Conservation (phyloP, 1,284 basidiomycete species). For the Hortiboletus rubellus region DNA sequence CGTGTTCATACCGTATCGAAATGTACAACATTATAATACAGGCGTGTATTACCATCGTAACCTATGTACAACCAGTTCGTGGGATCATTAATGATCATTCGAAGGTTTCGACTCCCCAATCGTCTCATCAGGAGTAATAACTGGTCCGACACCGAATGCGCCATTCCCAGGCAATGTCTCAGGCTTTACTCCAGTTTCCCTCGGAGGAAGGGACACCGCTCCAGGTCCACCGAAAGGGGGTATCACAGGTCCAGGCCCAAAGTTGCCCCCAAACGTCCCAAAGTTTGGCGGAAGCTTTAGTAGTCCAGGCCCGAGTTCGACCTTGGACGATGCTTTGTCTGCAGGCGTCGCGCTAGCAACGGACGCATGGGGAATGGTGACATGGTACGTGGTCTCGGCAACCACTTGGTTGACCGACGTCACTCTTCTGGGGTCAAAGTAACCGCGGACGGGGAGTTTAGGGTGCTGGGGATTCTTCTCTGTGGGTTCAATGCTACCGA, state of each 20-base stretch:
- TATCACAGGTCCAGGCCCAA: conserved; percentile 28
- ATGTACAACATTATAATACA: conserved; percentile 11
- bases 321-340: conserved; percentile 13
- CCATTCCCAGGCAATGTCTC: conserved; percentile 27
- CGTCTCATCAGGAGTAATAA: conserved; percentile 28
- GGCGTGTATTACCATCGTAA: background rate
- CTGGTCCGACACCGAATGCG: conserved; percentile 27
- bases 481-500: conserved; percentile 30
- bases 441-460: conserved; percentile 20
- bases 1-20: background rate
- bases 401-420: conserved; percentile 30
- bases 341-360: conserved; percentile 15
- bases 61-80: background rate
- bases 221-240: conserved; percentile 19
- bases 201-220: conserved; percentile 18
- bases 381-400: conserved; percentile 25
- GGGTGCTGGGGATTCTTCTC: conserved; percentile 24
- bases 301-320: conserved; percentile 23
- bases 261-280: conserved; percentile 21
- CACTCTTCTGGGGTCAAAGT: conserved; percentile 34
- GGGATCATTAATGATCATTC: background rate
- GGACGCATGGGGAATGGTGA: conserved; percentile 24
- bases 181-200: conserved; percentile 18
- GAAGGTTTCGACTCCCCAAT: conserved; percentile 21
- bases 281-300: conserved; percentile 12